These are phyloP conservation scores for Vaccinium myrtillus DNA, from an alignment of 148 eudicot species.

Conservation along the genomic window DNA sequence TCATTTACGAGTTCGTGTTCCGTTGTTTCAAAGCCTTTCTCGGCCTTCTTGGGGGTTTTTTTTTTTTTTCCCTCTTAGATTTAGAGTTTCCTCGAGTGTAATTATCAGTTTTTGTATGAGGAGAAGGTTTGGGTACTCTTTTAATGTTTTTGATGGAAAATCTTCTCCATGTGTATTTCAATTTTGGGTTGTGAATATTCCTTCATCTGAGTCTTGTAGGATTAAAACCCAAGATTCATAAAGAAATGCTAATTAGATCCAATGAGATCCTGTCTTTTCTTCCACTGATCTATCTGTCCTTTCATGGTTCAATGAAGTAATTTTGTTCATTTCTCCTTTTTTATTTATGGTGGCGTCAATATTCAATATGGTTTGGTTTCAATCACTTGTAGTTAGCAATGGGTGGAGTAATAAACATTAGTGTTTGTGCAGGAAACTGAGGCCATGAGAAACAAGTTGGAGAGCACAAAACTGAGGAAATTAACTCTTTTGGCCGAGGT, in stretches of 20 bases:
- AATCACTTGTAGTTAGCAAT: neutral
- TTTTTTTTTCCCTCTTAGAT: neutral
- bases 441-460: conserved; percentile 35
- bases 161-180: neutral
- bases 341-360: neutral
- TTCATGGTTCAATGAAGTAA: neutral
- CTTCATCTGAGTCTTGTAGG: neutral
- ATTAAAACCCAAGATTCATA: neutral
- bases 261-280: neutral
- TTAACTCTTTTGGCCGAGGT: conserved; percentile 48
- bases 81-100: neutral
- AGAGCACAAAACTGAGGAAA: conserved; percentile 32
- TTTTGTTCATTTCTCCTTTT: neutral
- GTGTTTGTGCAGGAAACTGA: conserved; percentile 35
- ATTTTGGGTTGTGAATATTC: neutral
- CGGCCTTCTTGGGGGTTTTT: neutral
- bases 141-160: neutral
- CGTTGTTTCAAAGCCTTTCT: neutral
- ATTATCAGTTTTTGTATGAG: neutral
- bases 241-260: neutral
- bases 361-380: neutral
- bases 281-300: neutral
- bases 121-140: neutral
- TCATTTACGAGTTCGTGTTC: neutral
- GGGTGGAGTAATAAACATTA: neutral